Evolutionary conservation across 1,284 basidiomycete species (phyloP), one percentile per base, ranked within the genome.

Genomic region (Ceratobasidium sp.): DNA sequence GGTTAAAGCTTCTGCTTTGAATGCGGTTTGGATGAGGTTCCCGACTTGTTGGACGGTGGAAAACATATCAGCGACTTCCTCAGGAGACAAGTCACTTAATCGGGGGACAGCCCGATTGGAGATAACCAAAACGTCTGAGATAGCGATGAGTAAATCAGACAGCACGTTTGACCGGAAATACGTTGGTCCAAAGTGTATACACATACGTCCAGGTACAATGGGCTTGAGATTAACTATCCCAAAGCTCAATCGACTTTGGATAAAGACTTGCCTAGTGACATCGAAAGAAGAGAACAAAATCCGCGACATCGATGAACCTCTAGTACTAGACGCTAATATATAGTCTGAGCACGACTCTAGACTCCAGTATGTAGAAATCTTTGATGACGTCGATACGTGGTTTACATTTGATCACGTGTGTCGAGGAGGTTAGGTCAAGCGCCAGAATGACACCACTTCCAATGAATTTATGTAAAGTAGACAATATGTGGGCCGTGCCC

Each of bases 161-260:
- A n/a, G 27, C 62, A 68, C 35, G 16, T 23, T 2, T 54, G 67
- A 23, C 50, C 38, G 76, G 67, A 41, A 46, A 76, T 57, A 41
- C 3, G 30, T 12, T 7, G 18, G 35, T 57, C 65, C 57, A 74
- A 77, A n/a, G 67, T 23, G 35, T 46, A 20, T 12, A 18, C 4
- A 88, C 95, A 86, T 83, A 97, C 96, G 96, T 60, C 96, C 96
- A 30, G 95, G 95, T 12, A 97, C 91, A 80, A 98, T 91, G 1
- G 96, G 96, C 82, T 96, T 97, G 79, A 97, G 89, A 83, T 98
- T 98, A 64, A 97, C 96, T 80, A 97, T 93, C 3, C 94, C 96
- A 83, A 90, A 93, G 0, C 93, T 91, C 16, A 93, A 86, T 0
- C 90, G 81, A 0, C 90, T 89, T 55, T 90, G 88, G 83, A 93